Evolutionary conservation across 345 rosid genomes (phyloP).

Genomic region (Euphorbia pulcherrima): DNA sequence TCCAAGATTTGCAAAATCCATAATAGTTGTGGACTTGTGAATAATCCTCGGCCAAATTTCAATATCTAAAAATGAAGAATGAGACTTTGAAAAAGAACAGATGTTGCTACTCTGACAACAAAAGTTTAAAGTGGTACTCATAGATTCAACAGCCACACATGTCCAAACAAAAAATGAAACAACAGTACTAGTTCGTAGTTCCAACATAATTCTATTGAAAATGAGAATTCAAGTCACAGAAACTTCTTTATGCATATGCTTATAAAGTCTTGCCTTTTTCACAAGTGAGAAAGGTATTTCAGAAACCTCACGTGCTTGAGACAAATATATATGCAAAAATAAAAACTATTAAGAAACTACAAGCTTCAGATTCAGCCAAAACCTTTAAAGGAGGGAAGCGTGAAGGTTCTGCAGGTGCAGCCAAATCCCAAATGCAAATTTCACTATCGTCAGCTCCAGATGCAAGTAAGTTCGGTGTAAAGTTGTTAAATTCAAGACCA

Average conservation of each 20-base stretch:
- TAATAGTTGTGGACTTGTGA: background rate
- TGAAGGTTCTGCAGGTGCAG: constrained; percentile 71
- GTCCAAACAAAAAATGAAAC: background rate
- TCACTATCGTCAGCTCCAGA: constrained; percentile 99
- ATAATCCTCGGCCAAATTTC: background rate
- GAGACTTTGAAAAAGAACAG: background rate
- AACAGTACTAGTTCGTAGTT: background rate
- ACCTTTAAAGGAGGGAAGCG: constrained; percentile 88
- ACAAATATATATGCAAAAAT: background rate
- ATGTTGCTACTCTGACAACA: background rate
- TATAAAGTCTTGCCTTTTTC: background rate
- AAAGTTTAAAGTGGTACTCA: background rate
- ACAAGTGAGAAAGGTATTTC: background rate
- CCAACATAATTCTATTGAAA: background rate
- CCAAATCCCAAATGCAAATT: constrained; percentile 92
- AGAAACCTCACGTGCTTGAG: background rate
- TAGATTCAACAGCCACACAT: background rate
- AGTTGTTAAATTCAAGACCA: constrained; percentile 87
- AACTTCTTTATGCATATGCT: background rate
- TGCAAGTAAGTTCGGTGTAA: constrained; percentile 79
- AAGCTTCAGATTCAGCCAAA: constrained; percentile 2
- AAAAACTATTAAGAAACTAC: background rate
- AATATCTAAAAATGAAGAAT: background rate
- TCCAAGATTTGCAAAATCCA: constrained; percentile 1
- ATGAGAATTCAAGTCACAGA: background rate